A percentile compares a stretch with the other conserved stretches of the same genome.
Evolutionary conservation across 371 early-diverging fungal genomes (phyloP).

Genomic region (Paraphysoderma sedebokerense): DNA sequence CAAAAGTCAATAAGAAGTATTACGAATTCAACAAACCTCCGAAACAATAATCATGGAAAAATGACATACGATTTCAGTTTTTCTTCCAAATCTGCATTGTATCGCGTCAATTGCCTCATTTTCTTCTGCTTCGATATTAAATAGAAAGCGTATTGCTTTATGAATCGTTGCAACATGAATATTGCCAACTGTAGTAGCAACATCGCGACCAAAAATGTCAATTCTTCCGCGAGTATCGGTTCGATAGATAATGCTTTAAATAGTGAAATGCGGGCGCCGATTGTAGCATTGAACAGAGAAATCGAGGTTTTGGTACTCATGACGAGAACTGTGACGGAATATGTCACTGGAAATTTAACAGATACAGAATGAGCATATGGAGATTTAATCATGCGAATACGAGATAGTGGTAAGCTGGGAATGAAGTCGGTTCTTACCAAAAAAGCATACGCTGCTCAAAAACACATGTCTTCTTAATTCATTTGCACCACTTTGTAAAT

Average conservation of each 20-base stretch:
- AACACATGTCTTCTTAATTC: not conserved
- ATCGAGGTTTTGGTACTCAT: not conserved
- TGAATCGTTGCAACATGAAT: conserved; percentile 15
- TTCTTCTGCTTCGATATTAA: conserved; percentile 13
- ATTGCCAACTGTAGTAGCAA: conserved; percentile 9
- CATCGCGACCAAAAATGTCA: conserved; percentile 13
- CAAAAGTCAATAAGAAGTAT: too few species aligned
- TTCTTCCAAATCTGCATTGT: conserved; percentile 14
- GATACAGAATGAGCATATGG: too few species aligned
- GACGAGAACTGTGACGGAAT: not conserved
- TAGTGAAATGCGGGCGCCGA: not conserved
- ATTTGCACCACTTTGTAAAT: conserved; percentile 3
- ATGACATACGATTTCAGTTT: conserved; percentile 11
- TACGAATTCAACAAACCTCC: not conserved
- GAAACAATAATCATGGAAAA: not conserved
- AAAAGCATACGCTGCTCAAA: not conserved
- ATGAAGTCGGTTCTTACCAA: not conserved
- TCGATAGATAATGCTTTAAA: not conserved
- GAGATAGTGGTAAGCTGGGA: too few species aligned
- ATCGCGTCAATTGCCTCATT: conserved; percentile 7
- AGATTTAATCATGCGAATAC: too few species aligned
- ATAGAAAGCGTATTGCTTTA: conserved; percentile 15
- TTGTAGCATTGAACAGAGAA: not conserved
- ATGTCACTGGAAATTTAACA: not conserved
- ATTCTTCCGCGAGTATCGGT: conserved; percentile 3